Base-by-base conservation (phyloP, 306 rosid species). In the Malus fusca region DNA sequence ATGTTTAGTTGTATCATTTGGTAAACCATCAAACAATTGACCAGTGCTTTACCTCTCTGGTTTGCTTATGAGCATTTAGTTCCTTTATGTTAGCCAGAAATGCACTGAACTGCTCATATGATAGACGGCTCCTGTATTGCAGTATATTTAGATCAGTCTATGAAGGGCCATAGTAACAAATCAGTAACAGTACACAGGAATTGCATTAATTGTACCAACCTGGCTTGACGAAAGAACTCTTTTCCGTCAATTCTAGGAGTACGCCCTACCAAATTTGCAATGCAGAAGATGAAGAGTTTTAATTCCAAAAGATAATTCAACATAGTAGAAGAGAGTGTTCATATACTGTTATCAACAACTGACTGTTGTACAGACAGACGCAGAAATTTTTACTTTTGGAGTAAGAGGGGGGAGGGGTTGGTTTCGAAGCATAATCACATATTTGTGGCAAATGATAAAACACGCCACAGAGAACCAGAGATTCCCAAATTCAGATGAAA, bases 41-140 rank as follows among this genome's bases (percentile, higher is more conserved):
- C 43, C 40, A 69, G 28, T 14, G 26, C 43, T 46, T 84, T 92
- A 92, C 99, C 98, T 92, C 99, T 76, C 99, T 80, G 56, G 97
- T 96, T 84, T 96, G 99, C 90, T 90, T 92, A 74, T 96, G 97
- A 87, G 93, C 90, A 87, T 96, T 96, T 76, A 96, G 85, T 81
- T 96, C 98, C 87, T 96, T 96, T 75, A 96, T 87, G 85, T 96
- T 96, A 35, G 96, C 92, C 68, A 96, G 97, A 75, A 96, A 96
- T 80, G 99, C 97, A 77, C 98, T 96, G 84, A 96, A 96, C 89
- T 96, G 99, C 82, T 96, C 99, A 75, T 92, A 96, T 37, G 97
- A 89, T 60, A 96, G 93, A 40, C 99, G 98, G 79, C 97, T 96
- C 98, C 99, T 96, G 85, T 42, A 79, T 60, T 76, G 72, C 72